Conservation (phyloP, 345 rosid species). For the Microthlaspi erraticum region DNA sequence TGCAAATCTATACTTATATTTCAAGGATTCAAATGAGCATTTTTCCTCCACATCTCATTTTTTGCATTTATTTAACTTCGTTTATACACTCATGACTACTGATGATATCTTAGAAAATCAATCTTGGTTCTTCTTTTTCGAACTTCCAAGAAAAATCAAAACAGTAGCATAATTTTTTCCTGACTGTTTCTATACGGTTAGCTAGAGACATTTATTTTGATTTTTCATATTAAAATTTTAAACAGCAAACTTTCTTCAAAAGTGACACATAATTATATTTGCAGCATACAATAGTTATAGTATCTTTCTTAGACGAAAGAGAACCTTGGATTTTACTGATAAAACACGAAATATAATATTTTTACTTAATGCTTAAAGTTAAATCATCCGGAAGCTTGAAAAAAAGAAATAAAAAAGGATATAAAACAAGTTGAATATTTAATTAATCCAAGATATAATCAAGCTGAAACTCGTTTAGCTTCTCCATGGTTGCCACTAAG, state of each 20-base stretch:
- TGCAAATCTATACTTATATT: too few relatives aligned
- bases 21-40: too few relatives aligned
- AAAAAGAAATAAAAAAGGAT: neutral
- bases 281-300: neutral
- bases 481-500: slow-evolving; percentile 39
- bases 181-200: too few relatives aligned
- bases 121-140: too few relatives aligned
- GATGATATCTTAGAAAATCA: too few relatives aligned
- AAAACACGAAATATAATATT: neutral
- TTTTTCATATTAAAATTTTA: neutral
- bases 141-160: too few relatives aligned
- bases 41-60: too few relatives aligned
- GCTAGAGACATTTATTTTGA: neutral
- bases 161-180: too few relatives aligned
- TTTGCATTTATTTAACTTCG: too few relatives aligned
- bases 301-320: neutral
- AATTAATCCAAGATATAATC: slow-evolving; percentile 5
- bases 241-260: neutral
- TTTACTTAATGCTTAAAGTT: neutral
- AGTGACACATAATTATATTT: neutral
- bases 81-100: too few relatives aligned
- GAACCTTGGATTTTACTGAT: neutral
- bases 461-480: slow-evolving; percentile 39
- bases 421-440: neutral
- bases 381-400: neutral